Base-by-base conservation (phyloP, 768 basidiomycete species). In the Collybia mongolica region DNA sequence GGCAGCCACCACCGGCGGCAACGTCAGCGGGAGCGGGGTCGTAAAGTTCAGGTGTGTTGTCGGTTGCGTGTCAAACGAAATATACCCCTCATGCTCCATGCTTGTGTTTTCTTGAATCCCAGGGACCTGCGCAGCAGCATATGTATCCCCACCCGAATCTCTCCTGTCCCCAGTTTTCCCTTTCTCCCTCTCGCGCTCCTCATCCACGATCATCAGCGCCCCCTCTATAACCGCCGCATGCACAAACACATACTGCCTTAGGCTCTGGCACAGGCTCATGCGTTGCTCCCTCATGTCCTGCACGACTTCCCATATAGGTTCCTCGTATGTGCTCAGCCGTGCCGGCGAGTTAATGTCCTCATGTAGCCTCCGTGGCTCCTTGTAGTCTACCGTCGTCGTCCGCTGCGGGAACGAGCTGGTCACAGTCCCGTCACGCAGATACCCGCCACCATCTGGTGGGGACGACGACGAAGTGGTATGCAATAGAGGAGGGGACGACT, bases 281-380 rank as follows among this genome's bases (percentile, higher is more conserved):
- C 96, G 76, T 70, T 98, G 95, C 66, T 95, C 86, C 39, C 96
- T 80, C 86, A 98, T 93, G 63, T 94, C 91, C 68, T 95, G 92
- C 44, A 98, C 75, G 1, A 97, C 80, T 48, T 83, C 79, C 64
- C 79, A 83, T 36, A 97, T 80, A 2, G 96, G 96, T 41, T 92
- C 87, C 26, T 79, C 75, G 54, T 86, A 83, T 29, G 75, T 72
- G 39, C 82, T 83, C 52, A 91, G 67, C 39, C 74, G 70, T 15
- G 76, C 76, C 3, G 92, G 90, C 11, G 80, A 80, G 37, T 63
- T 58, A 22, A 19, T 26, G 20, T 70, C 68, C 37, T 61, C 65
- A 59, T 88, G 83, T 48, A 90, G 68, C 50, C 69, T 68, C 29
- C 89, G 73, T 15, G 90, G 89, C 45, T 76, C 70, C 57, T 81